Base-by-base conservation (phyloP, 176 grass and related monocot species). In the Hyparrhenia diplandra region DNA sequence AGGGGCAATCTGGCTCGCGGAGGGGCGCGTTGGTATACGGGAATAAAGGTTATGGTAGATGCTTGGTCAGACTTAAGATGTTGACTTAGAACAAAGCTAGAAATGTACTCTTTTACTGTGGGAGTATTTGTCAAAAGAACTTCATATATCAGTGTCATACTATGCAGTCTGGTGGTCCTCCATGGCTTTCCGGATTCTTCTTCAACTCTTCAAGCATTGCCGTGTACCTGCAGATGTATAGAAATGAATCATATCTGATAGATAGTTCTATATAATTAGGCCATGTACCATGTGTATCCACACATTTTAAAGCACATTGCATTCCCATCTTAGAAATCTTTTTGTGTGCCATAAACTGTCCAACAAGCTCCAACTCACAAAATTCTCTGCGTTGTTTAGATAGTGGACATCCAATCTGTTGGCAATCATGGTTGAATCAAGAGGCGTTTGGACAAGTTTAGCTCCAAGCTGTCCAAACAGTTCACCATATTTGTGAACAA, bases 181-280 rank as follows among this genome's bases (percentile, higher is more conserved):
- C 92, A 60, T 98, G 66, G 57, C 86, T 85, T 77, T 85, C 87
- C 2, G 87, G 87, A 76, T 91, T 81, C 82, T 93, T 98, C 96
- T 95, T 98, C 66, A 98, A 73, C 51, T 98, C 96, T 82, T 98
- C 96, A 54, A 98, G 90, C n/a, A 98, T 95, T 52, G 86, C 37
- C 1, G 77, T 89, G 78, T 91, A 94, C 63, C 86, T 94, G 64
- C 80, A 81, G 23, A 81, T 59, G 24, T 12, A 77, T n/a, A 47
- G 58, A 28, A 61, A 61, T 61, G 20, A 28, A 13, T 25, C 11
- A 49, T 23, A 30, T 24, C 32, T 54, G 5, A 17, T 55, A 64
- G 24, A 5, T 67, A 35, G 43, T 73, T 75, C 8, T 4, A 41
- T 5, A 84, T n/a, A 78, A 62, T 78, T 42, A 64, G 7, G 47